Conservation (phyloP, 2,329 filamentous ascomycete species). For the Cadophora sp. region DNA sequence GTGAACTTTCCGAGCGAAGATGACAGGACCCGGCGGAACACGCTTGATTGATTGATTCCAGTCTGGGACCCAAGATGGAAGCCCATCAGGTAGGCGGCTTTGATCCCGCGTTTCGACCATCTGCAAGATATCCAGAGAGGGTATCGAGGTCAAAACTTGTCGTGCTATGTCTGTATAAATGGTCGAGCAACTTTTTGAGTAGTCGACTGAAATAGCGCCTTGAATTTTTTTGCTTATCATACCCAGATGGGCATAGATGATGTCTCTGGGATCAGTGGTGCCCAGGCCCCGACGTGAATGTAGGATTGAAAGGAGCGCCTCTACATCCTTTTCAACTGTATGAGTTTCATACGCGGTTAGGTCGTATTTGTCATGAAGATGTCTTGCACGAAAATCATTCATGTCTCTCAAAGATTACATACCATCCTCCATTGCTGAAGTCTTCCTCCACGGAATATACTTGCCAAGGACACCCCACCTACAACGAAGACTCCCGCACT, state of each 20-base stretch:
- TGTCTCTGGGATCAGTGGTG: background rate
- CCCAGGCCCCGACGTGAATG: background rate
- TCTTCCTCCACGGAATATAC: background rate
- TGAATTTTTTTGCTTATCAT: background rate
- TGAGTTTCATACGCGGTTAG: background rate
- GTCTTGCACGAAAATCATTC: background rate
- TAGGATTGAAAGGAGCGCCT: background rate
- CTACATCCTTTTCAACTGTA: background rate
- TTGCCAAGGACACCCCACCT: background rate
- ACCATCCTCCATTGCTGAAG: background rate
- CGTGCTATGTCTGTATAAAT: background rate
- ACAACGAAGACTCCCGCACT: slow-evolving; percentile 2
- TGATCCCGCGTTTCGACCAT: background rate
- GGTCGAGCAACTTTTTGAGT: background rate
- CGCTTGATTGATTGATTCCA: background rate
- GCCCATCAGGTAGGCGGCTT: background rate
- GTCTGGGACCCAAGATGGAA: slow-evolving; percentile 10
- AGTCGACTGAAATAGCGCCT: background rate
- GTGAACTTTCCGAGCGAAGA: background rate
- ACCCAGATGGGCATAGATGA: background rate
- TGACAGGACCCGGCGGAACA: background rate
- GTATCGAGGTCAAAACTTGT: background rate
- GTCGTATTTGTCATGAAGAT: background rate
- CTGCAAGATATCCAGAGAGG: background rate
- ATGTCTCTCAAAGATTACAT: background rate